A percentile compares a stretch with the other conserved stretches of the same genome.
phyloP scores from a whole-genome alignment of 345 rosid genomes.

The Anastatica hierochuntica region DNA sequence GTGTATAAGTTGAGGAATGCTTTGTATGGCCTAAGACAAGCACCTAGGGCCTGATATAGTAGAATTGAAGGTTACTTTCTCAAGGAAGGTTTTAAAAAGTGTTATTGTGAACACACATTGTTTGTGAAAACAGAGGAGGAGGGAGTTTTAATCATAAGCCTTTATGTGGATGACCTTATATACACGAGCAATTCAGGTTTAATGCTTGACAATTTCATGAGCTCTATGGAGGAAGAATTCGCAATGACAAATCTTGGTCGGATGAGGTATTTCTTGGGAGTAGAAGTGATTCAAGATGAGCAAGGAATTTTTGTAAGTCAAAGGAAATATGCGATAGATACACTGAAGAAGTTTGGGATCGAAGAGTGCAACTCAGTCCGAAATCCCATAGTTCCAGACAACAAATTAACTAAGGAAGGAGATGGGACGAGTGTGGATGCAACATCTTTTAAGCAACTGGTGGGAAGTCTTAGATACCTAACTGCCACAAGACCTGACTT shows the following conservation, averaged over 20 bases:
- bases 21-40: background rate
- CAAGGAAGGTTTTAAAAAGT: background rate
- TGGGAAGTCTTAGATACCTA: background rate
- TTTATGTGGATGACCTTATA: background rate
- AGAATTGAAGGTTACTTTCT: background rate
- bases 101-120: too few species aligned
- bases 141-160: background rate
- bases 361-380: background rate
- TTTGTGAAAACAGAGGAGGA: too few species aligned
- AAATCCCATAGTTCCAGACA: background rate
- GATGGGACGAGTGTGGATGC: background rate
- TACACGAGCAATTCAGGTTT: background rate
- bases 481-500: background rate
- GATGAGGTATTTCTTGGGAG: background rate
- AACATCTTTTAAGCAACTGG: background rate
- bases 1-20: background rate
- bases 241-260: background rate
- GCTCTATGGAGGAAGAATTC: too few species aligned
- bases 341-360: background rate
- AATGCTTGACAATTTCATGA: too few species aligned
- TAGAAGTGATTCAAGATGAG: background rate
- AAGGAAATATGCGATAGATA: background rate
- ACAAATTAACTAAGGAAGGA: background rate
- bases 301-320: background rate
- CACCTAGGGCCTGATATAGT: background rate